Evolutionary conservation across 805 yeast species (phyloP).

Genomic region (Sugiyamaella valdiviana): DNA sequence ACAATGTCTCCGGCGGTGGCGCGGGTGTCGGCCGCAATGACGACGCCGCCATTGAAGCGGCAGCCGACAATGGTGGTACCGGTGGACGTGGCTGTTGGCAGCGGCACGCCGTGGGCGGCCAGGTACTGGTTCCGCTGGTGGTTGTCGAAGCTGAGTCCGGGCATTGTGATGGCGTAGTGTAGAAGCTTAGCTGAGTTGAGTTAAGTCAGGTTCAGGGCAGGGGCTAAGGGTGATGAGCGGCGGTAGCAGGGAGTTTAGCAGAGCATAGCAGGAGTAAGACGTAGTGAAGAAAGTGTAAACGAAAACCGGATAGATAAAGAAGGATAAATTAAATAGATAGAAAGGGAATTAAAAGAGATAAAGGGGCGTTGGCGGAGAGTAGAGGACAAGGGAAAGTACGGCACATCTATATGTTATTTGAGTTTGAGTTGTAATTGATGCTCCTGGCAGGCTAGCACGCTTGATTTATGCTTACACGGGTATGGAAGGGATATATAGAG

Average conservation of each 20-base stretch:
- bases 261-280: too few species aligned
- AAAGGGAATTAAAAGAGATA: too few species aligned
- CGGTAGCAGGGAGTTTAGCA: background rate
- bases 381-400: too few species aligned
- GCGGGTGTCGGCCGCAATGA: constrained; percentile 97
- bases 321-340: too few species aligned
- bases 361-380: too few species aligned
- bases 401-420: too few species aligned
- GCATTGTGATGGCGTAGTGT: constrained; percentile 42
- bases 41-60: constrained; percentile 87
- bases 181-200: background rate
- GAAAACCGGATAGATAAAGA: too few species aligned
- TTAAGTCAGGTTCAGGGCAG: background rate
- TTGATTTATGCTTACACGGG: too few species aligned
- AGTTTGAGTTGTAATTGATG: too few species aligned
- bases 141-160: constrained; percentile 90
- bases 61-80: constrained; percentile 99
- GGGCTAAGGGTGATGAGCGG: background rate
- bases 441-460: too few species aligned
- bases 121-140: constrained; percentile 81
- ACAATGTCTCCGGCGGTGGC: constrained; percentile 96
- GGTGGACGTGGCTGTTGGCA: constrained; percentile 90
- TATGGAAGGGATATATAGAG: too few species aligned
- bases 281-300: too few species aligned
- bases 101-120: constrained; percentile 61